Base-by-base conservation (phyloP, 225 moss, liverwort and hornwort species). In the Polytrichum commune region DNA sequence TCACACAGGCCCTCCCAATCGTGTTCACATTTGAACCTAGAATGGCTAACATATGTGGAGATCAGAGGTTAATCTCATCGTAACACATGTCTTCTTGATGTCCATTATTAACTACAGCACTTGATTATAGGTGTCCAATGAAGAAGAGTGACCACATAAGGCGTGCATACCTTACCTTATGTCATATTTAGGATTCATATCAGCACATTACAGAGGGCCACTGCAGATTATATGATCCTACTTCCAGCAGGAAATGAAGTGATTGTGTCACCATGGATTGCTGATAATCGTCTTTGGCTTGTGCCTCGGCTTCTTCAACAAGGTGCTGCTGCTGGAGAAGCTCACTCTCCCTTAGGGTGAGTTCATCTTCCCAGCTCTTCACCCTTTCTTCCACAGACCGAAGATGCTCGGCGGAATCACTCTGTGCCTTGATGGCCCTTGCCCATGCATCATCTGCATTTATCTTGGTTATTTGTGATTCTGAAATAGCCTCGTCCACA, bases 401-500 rank as follows among this genome's bases (percentile, higher is more conserved):
- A 2, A 89, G 78, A 70, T 89, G 86, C 8, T 89, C 81, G 27
- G 83, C 89, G 19, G 83, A 81, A 75, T 89, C 89, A 71, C 78
- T 72, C 1, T 85, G 80, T 63, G 85, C 89, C 64, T 86, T 81
- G 8, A 80, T 74, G 63, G 85, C 77, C 46, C 83, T 75, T 18
- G 80, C 81, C 85, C 89, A 85, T 33, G 89, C 78, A 29, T 85
- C 85, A 61, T 89, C 85, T 8, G 85, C 89, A 66, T 83, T 81
- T 75, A 75, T 85, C 61, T 77, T 89, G 1, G 85, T 78, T 68
- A 54, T 58, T 62, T 85, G 78, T 24, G 80, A 83, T 61, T 85
- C 89, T 10, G 68, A 62, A 22, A 76, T 77, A 24, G 83, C 72
- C n/a, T 74, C 74, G 70, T 83, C 80, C 7, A 75, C 75, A 3